phyloP scores from a whole-genome alignment of 1,284 basidiomycete species.

The Psilocybe mexicana region DNA sequence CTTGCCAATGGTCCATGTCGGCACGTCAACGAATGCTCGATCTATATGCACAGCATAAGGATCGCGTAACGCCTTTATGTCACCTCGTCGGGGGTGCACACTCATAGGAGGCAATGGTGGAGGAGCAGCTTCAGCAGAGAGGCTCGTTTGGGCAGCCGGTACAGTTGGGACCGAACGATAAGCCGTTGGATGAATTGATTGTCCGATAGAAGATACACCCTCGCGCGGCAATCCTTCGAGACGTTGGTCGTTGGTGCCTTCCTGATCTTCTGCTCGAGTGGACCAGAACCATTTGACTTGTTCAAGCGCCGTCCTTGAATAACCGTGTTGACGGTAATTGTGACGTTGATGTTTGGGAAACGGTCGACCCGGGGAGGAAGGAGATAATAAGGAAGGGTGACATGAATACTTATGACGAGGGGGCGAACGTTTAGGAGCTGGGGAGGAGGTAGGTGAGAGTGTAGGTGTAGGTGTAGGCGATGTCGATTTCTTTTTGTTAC shows the following conservation, averaged over 20 bases:
- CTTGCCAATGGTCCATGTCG: constrained; percentile 66
- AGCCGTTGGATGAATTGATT: constrained; percentile 13
- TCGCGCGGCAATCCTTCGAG: constrained; percentile 15
- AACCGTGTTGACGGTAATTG: constrained; percentile 49
- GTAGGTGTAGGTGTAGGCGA: not conserved
- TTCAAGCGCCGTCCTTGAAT: constrained; percentile 56
- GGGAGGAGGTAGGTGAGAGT: constrained; percentile 10
- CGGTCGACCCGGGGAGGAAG: constrained; percentile 18
- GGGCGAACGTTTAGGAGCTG: not conserved
- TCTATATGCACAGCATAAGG: constrained; percentile 56
- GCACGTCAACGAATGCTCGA: constrained; percentile 54
- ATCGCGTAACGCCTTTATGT: constrained; percentile 56
- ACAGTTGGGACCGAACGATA: constrained; percentile 12
- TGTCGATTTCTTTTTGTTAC: constrained; percentile 17
- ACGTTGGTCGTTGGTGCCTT: constrained; percentile 16
- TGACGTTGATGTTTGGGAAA: constrained; percentile 31
- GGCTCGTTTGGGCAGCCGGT: constrained; percentile 22
- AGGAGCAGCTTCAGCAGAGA: constrained; percentile 4
- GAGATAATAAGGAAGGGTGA: constrained; percentile 34
- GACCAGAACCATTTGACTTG: constrained; percentile 64
- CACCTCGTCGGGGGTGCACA: constrained; percentile 67
- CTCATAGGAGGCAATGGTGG: constrained; percentile 35
- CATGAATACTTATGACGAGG: constrained; percentile 32
- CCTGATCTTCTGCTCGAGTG: constrained; percentile 23
- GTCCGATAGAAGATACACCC: constrained; percentile 10